Base-by-base conservation (phyloP, 2,329 filamentous ascomycete genomes). In the Mariannaea sp. region DNA sequence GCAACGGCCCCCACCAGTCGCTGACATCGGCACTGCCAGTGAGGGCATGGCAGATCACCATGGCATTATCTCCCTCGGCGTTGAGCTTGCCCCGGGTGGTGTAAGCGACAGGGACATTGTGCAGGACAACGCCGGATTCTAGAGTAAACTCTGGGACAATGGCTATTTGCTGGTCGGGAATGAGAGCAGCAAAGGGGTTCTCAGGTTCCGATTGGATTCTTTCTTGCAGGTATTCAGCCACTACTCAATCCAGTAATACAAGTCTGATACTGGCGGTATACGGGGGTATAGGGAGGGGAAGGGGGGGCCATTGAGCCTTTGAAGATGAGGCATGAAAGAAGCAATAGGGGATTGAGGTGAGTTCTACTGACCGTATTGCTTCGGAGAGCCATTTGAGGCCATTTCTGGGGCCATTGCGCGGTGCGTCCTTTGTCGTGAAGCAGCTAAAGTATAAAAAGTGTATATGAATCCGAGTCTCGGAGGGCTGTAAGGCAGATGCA, bases 61-160 rank as follows among this genome's bases (percentile, higher is more conserved):
- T 88, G 64, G 79, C 84, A 77, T 89, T 89, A 71, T 87, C 80
- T 46, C 79, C 76, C 19, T 77, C 72, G 14, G 80, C 72, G 19
- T 82, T 82, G 56, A 89, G 77, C 58, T 78, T 80, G 58, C 86
- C 86, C 41, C 83, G 77, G 17, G 82, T 86, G 39, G 84, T 88
- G 70, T 87, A 88, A 35, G 86, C 86, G 46, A 89, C 77, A 2
- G 86, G 85, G 13, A 87, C 79, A 83, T 97, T 94, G 62, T 81
- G 77, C 16, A 99, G 80, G 1, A 83, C 88, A 19, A 89, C 90
- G 42, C 94, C 94, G 2, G 92, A 97, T 73, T 99, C 94, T 61
- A 99, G 88, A 7, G 88, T 92, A 72, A 97, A 96, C 20, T 87
- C 86, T 2, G 94, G 93, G 49, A 99, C 84, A 56, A 94, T 84